phyloP scores from a whole-genome alignment of 192 early-diverging fungal genomes.

The Lunasporangiospora selenospora region DNA sequence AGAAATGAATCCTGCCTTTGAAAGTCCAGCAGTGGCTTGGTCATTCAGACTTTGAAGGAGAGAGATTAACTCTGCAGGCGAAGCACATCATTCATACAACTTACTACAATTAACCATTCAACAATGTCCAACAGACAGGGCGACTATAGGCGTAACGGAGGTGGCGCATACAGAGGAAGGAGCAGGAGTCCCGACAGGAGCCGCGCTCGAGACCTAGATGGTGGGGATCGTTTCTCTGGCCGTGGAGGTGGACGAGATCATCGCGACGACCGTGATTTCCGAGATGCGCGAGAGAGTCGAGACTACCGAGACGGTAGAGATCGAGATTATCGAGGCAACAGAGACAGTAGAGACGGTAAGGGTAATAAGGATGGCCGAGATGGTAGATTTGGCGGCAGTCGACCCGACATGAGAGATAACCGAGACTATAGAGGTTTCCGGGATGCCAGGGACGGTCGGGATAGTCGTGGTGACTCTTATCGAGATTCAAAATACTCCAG shows the following conservation, averaged over 20 bases:
- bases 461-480: no score
- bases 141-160: slow-evolving; percentile 27
- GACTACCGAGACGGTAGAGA: slow-evolving; percentile 24
- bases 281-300: slow-evolving; percentile 18
- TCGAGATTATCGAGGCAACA: slow-evolving; percentile 38
- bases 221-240: slow-evolving; percentile 30
- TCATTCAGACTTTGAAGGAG: no score
- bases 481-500: slow-evolving; percentile 22
- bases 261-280: slow-evolving; percentile 42
- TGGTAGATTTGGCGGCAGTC: slow-evolving; percentile 11
- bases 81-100: no score
- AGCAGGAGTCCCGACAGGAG: slow-evolving; percentile 25
- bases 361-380: slow-evolving; percentile 7
- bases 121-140: slow-evolving; percentile 19
- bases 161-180: slow-evolving; percentile 47
- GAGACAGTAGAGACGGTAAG: slow-evolving; percentile 35
- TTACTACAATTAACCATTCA: not conserved
- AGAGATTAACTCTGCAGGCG: no score
- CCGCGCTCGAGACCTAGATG: slow-evolving; percentile 33
- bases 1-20: no score
- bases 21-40: no score
- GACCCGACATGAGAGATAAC: slow-evolving; percentile 24
- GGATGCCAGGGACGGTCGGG: slow-evolving; percentile 11
- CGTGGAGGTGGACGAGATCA: slow-evolving; percentile 30
- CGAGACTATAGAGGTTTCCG: slow-evolving; percentile 7